A percentile compares a stretch with the other conserved stretches of the same genome.
These are phyloP conservation scores for Paratinospora sagittata DNA, from an alignment of 164 flowering plant genomes.

Conservation along the genomic window DNA sequence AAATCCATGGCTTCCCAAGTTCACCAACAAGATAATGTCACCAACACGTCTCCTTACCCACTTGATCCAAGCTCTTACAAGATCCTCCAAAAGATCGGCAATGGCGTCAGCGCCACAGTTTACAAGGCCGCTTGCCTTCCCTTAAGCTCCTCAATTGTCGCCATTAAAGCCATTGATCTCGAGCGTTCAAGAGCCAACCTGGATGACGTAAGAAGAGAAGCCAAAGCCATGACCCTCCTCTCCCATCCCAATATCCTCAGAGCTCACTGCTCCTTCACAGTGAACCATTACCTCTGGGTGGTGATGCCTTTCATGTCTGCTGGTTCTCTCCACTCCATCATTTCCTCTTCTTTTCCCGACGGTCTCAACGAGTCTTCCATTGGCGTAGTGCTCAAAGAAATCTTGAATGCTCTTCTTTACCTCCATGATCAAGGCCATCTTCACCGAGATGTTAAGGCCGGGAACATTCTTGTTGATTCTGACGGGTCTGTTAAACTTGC, in stretches of 20 bases:
- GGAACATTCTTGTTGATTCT: conserved; percentile 62
- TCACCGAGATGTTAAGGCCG: conserved; percentile 77
- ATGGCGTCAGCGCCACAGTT: conserved; percentile 57
- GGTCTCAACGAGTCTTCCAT: conserved; percentile 63
- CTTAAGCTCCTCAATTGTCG: conserved; percentile 39
- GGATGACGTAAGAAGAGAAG: conserved; percentile 47
- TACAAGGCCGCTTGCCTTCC: conserved; percentile 70
- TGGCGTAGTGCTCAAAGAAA: conserved; percentile 54
- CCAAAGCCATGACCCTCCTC: conserved; percentile 60
- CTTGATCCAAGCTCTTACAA: conserved; percentile 44
- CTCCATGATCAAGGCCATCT: conserved; percentile 76
- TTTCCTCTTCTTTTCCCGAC: conserved; percentile 48
- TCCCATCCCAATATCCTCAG: conserved; percentile 78
- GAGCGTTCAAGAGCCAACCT: conserved; percentile 44
- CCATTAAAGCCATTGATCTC: conserved; percentile 73
- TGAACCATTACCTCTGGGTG: conserved; percentile 66
- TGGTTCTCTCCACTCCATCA: conserved; percentile 75
- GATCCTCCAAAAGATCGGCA: conserved; percentile 53
- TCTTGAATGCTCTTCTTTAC: conserved; percentile 56
- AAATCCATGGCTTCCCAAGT: not conserved
- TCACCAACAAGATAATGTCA: conserved; percentile 2
- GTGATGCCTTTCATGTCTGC: conserved; percentile 91
- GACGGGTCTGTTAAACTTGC: conserved; percentile 61
- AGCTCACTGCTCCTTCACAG: conserved; percentile 74
- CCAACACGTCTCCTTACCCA: conserved; percentile 38